Conservation (phyloP, 495 filamentous ascomycete species). For the Physcia stellaris region DNA sequence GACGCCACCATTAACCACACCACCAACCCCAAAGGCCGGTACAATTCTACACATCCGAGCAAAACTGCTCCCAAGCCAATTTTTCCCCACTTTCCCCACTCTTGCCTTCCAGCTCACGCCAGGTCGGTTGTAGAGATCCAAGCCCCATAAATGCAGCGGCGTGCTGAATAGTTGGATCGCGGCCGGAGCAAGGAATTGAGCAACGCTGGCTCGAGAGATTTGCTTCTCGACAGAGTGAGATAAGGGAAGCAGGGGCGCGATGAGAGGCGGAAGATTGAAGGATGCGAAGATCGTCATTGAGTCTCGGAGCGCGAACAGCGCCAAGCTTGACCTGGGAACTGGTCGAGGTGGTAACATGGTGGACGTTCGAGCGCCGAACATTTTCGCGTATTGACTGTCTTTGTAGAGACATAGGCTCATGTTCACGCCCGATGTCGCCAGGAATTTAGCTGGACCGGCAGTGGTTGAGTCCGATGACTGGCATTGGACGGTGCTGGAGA, state of each 20-base stretch:
- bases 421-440: constrained; percentile 69
- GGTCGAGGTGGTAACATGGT: constrained; percentile 13
- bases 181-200: constrained; percentile 73
- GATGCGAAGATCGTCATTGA: constrained; percentile 85
- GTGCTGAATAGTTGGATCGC: constrained; percentile 71
- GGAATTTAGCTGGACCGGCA: constrained; percentile 67
- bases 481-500: constrained; percentile 23
- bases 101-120: constrained; percentile 42
- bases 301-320: constrained; percentile 72
- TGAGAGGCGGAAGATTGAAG: constrained; percentile 75
- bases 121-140: constrained; percentile 78
- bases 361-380: constrained; percentile 50
- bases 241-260: constrained; percentile 49
- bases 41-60: constrained; percentile 85
- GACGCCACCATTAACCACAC: constrained; percentile 71
- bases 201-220: constrained; percentile 43
- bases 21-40: constrained; percentile 86
- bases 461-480: constrained; percentile 46
- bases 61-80: constrained; percentile 63
- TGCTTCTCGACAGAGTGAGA: constrained; percentile 31
- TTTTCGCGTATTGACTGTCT: constrained; percentile 69
- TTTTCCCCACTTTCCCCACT: constrained; percentile 48
- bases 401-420: constrained; percentile 88
- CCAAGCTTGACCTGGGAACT: constrained; percentile 44
- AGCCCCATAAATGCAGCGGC: constrained; percentile 72